A percentile compares a stretch with the other conserved stretches of the same genome.
These are phyloP conservation scores for Echium plantagineum DNA, from an alignment of 257 asterid species.

Conservation along the genomic window DNA sequence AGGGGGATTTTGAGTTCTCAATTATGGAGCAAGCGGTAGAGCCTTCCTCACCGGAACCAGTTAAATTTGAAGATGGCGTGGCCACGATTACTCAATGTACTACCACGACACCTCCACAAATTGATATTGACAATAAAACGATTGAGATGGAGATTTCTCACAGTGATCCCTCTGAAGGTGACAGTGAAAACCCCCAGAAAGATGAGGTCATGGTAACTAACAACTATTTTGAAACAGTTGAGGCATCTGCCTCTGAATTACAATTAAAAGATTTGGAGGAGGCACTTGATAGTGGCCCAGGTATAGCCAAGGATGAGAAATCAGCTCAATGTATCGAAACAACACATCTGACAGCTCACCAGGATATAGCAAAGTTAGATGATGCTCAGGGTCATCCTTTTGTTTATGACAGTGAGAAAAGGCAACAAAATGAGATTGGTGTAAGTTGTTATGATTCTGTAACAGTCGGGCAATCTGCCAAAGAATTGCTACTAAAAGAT, in stretches of 20 bases:
- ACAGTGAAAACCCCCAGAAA: background rate
- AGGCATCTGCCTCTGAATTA: constrained; percentile 25
- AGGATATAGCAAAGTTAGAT: background rate
- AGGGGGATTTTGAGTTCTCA: constrained; percentile 33
- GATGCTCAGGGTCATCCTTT: background rate
- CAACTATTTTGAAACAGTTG: constrained; percentile 14
- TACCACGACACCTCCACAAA: background rate
- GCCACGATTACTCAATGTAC: background rate
- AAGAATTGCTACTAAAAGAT: constrained; percentile 48
- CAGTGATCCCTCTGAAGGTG: background rate
- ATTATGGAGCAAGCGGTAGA: constrained; percentile 26
- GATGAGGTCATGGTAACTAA: background rate
- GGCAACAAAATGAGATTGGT: background rate
- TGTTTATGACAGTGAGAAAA: background rate
- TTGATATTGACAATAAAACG: background rate
- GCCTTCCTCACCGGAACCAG: background rate
- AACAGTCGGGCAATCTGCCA: constrained; percentile 17
- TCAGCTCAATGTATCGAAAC: background rate
- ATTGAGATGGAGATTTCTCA: background rate
- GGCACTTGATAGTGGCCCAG: constrained; percentile 36
- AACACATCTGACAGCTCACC: background rate
- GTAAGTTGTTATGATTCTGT: background rate
- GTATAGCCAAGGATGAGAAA: constrained; percentile 32
- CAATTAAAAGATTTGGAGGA: constrained; percentile 58
- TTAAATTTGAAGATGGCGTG: background rate